phyloP scores from a whole-genome alignment of 2,329 filamentous ascomycete genomes.

The Neofusicoccum cordaticola region DNA sequence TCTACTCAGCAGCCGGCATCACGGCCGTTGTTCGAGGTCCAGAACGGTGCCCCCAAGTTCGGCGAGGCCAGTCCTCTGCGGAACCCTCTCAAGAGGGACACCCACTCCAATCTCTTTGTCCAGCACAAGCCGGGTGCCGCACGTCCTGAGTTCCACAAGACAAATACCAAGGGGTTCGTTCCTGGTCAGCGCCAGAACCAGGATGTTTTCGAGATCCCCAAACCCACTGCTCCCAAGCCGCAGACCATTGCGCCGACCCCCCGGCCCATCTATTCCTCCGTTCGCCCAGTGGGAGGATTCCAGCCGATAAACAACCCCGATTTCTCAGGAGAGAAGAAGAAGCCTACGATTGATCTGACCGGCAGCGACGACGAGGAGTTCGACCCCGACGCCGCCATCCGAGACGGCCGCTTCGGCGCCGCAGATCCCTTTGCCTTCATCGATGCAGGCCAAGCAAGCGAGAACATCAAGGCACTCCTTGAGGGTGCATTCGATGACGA shows the following conservation, averaged over 20 bases:
- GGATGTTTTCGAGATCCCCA: conserved; percentile 44
- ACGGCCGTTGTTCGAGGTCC: neutral
- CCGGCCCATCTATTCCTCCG: conserved; percentile 54
- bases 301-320: conserved; percentile 34
- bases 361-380: conserved; percentile 43
- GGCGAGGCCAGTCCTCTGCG: conserved; percentile 58
- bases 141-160: conserved; percentile 49
- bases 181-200: conserved; percentile 25
- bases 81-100: conserved; percentile 43
- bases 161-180: conserved; percentile 10
- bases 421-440: conserved; percentile 61
- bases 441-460: conserved; percentile 68
- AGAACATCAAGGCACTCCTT: conserved; percentile 76
- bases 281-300: conserved; percentile 39
- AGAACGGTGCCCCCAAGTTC: conserved; percentile 41
- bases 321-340: conserved; percentile 31
- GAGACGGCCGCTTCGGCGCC: conserved; percentile 51
- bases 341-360: conserved; percentile 48
- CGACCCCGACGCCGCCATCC: conserved; percentile 47
- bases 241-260: conserved; percentile 49
- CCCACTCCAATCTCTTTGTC: conserved; percentile 42
- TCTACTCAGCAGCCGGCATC: conserved; percentile 13
- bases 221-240: conserved; percentile 46
- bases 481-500: conserved; percentile 76
- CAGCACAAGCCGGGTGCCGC: conserved; percentile 49